Evolutionary conservation across 805 yeast species (phyloP).

Genomic region (Candida coleopterorum): DNA sequence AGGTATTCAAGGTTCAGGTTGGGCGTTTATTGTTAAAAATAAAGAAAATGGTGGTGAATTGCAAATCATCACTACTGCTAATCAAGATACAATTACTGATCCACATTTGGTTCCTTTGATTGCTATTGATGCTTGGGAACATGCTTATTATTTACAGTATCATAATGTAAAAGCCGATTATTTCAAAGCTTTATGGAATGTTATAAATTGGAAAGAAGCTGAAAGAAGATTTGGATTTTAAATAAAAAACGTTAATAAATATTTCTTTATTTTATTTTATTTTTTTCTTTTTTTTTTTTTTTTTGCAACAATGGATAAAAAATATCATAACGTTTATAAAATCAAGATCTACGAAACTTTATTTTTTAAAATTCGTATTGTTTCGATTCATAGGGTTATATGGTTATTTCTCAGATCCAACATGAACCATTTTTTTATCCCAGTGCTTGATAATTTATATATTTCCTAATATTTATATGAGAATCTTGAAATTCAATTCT

Average conservation of each 20-base stretch:
- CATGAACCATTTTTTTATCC: too few relatives aligned
- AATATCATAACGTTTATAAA: too few relatives aligned
- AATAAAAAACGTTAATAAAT: conserved; percentile 3
- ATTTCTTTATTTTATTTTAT: too few relatives aligned
- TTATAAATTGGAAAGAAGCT: conserved; percentile 47
- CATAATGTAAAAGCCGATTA: conserved; percentile 48
- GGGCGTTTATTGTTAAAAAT: conserved; percentile 49
- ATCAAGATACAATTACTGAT: conserved; percentile 46
- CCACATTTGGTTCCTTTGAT: conserved; percentile 38
- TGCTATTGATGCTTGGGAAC: conserved; percentile 54
- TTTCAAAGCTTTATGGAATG: conserved; percentile 48
- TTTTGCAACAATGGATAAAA: too few relatives aligned
- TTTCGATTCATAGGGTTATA: too few relatives aligned
- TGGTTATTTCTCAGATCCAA: too few relatives aligned
- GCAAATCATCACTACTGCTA: conserved; percentile 42
- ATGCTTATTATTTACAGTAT: conserved; percentile 50
- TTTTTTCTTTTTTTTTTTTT: neutral
- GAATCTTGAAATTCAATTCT: too few relatives aligned
- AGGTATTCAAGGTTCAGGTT: conserved; percentile 50
- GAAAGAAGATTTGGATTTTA: conserved; percentile 36
- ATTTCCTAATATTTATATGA: too few relatives aligned
- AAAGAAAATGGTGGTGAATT: conserved; percentile 38
- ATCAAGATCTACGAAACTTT: too few relatives aligned
- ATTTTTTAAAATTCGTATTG: too few relatives aligned
- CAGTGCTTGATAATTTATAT: too few relatives aligned